Conservation (phyloP, 257 asterid genomes). For the Capsicum baccatum region DNA sequence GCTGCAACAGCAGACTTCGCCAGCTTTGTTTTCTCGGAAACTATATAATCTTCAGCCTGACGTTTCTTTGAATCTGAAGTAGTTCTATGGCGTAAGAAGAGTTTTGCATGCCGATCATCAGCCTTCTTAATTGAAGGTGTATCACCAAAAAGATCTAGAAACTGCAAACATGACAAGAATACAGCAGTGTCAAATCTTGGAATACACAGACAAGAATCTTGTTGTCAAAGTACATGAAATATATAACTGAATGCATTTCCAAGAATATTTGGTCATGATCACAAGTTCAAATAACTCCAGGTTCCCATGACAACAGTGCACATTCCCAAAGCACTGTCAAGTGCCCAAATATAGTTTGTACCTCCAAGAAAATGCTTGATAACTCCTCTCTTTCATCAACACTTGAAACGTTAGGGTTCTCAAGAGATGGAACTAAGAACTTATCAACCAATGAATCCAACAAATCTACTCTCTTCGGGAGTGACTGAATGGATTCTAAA, state of each 20-base stretch:
- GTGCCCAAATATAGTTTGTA: conserved; percentile 30
- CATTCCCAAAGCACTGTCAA: neutral
- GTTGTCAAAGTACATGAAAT: neutral
- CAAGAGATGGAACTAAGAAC: conserved; percentile 62
- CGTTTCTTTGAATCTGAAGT: conserved; percentile 87
- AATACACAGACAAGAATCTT: neutral
- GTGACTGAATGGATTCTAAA: conserved; percentile 89
- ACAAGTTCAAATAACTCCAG: conserved; percentile 2
- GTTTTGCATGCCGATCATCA: conserved; percentile 80
- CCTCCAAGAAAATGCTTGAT: conserved; percentile 96
- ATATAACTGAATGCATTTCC: conserved; percentile 20
- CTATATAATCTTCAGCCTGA: conserved; percentile 80
- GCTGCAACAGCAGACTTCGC: conserved; percentile 64
- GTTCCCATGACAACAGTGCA: conserved; percentile 6
- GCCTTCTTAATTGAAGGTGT: conserved; percentile 71
- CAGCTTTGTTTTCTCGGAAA: conserved; percentile 74
- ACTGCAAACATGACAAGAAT: conserved; percentile 53
- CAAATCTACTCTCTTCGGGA: conserved; percentile 78
- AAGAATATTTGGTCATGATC: neutral
- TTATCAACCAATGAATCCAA: conserved; percentile 83
- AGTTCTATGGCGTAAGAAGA: conserved; percentile 78
- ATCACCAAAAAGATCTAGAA: conserved; percentile 94
- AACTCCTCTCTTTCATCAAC: conserved; percentile 86
- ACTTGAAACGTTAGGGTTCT: conserved; percentile 62
- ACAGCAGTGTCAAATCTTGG: neutral